phyloP scores from a whole-genome alignment of 345 rosid genomes.

The Garcia nutans region DNA sequence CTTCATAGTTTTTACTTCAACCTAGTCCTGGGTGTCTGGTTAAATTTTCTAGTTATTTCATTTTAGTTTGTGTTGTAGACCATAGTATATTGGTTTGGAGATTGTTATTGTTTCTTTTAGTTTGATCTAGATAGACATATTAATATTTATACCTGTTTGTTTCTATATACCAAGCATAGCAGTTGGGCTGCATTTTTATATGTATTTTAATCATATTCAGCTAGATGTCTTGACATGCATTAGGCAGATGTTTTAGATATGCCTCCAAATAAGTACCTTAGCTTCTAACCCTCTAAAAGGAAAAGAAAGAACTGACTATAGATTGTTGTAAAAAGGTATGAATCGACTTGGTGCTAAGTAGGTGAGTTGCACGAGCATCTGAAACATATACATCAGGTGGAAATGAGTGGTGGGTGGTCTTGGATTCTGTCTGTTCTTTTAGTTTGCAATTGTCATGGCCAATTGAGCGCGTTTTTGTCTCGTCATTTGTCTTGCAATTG shows the following conservation, averaged over 20 bases:
- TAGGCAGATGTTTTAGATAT: background rate
- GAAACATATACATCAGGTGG: background rate
- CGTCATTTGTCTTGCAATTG: background rate
- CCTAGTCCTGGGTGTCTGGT: slow-evolving; percentile 28
- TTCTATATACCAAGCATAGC: slow-evolving; percentile 1
- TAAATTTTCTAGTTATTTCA: slow-evolving; percentile 25
- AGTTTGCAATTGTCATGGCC: background rate
- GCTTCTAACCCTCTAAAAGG: background rate
- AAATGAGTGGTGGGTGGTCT: background rate
- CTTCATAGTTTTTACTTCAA: slow-evolving; percentile 24
- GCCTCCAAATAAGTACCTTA: background rate
- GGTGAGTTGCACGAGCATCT: background rate
- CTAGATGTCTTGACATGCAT: background rate
- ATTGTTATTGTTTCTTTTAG: slow-evolving; percentile 24
- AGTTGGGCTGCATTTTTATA: background rate
- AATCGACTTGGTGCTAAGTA: background rate
- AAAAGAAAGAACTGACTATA: background rate
- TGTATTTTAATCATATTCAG: slow-evolving; percentile 22
- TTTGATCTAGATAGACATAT: slow-evolving; percentile 38
- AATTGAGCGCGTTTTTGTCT: background rate
- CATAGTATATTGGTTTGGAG: slow-evolving; percentile 29
- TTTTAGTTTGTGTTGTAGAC: slow-evolving; percentile 45
- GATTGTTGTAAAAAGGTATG: background rate
- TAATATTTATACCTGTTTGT: slow-evolving; percentile 5
- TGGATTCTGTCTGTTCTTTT: background rate